Conservation (phyloP, 257 asterid species). For the Fraxinus americana region DNA sequence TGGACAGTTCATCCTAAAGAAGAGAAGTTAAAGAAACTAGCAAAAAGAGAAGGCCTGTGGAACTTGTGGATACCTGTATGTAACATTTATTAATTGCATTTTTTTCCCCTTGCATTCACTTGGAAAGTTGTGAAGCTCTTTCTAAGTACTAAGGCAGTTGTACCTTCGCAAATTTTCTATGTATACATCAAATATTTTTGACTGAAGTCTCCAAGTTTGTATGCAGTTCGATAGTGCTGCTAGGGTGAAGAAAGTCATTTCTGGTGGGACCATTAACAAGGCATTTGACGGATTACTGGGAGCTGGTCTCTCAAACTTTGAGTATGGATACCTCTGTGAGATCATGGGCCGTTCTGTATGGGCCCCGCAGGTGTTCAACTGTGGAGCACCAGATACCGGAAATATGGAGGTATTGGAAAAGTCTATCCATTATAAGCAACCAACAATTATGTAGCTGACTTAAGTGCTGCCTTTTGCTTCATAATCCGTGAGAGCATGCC, state of each 20-base stretch:
- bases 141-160: not conserved
- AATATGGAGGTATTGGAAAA: constrained; percentile 85
- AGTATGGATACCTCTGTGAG: constrained; percentile 90
- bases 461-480: not conserved
- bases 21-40: constrained; percentile 86
- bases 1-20: constrained; percentile 90
- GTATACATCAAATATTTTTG: constrained; percentile 4
- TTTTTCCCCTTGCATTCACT: not conserved
- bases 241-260: constrained; percentile 69
- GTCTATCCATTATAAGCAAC: not conserved
- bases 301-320: constrained; percentile 86
- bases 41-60: constrained; percentile 81
- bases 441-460: not conserved
- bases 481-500: not conserved
- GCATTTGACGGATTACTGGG: constrained; percentile 64
- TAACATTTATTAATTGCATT: constrained; percentile 16
- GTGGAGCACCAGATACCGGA: constrained; percentile 99
- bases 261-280: constrained; percentile 37
- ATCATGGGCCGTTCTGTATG: constrained; percentile 91
- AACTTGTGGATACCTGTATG: constrained; percentile 91
- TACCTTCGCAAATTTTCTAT: not conserved
- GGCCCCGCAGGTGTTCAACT: constrained; percentile 95
- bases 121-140: no score
- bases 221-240: constrained; percentile 86
- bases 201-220: constrained; percentile 7